Conservation (phyloP, 306 rosid species). For the Cucumis hystrix region DNA sequence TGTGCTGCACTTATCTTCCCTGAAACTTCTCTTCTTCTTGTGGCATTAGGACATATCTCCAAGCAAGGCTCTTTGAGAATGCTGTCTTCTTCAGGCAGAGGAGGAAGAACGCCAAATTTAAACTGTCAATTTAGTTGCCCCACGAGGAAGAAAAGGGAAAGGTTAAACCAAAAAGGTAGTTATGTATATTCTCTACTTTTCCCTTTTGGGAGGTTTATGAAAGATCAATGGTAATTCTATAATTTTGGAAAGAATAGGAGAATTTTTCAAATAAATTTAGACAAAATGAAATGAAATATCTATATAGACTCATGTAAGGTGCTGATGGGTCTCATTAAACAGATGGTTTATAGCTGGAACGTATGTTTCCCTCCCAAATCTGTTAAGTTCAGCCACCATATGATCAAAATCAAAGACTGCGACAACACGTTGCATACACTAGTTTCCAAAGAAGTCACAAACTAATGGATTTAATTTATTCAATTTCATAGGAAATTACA, state of each 20-base stretch:
- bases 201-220: background rate
- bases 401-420: background rate
- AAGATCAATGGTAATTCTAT: too few relatives aligned
- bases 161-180: too few relatives aligned
- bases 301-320: background rate
- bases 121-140: constrained; percentile 35
- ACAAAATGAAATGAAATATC: background rate
- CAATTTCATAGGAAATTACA: background rate
- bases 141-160: background rate
- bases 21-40: constrained; percentile 31
- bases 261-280: too few relatives aligned
- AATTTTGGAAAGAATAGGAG: too few relatives aligned
- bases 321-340: background rate
- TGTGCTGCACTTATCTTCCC: constrained; percentile 13
- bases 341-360: background rate
- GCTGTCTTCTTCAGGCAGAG: constrained; percentile 50
- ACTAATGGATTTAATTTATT: background rate
- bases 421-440: background rate
- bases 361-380: background rate
- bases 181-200: too few relatives aligned
- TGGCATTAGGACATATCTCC: constrained; percentile 66
- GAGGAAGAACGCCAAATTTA: constrained; percentile 74
- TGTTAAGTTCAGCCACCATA: background rate
- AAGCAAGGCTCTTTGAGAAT: constrained; percentile 65
- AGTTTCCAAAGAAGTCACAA: background rate